Percentiles rank a stretch among this genome's conserved stretches.
Evolutionary conservation across 2,329 filamentous ascomycete species (phyloP).

Genomic region (Dothideomycetidae sp.): DNA sequence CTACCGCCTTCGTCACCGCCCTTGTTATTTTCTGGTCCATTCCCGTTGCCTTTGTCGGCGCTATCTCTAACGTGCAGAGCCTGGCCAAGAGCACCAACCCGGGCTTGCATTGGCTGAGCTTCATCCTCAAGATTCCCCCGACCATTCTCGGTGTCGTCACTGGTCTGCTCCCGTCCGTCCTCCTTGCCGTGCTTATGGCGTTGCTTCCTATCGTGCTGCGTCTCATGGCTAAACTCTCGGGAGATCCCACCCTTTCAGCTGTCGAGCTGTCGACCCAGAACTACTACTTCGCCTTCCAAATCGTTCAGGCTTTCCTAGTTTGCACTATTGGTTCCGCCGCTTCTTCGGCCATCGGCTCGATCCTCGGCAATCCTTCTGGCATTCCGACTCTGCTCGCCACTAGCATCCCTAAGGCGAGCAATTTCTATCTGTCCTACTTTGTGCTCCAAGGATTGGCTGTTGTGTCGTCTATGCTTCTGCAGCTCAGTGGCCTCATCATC

Average conservation of each 20-base stretch:
- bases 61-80: constrained; percentile 69
- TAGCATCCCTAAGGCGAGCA: constrained; percentile 62
- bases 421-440: constrained; percentile 93
- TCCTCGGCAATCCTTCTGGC: constrained; percentile 42
- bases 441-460: constrained; percentile 79
- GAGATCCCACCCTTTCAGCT: constrained; percentile 63
- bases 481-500: constrained; percentile 58
- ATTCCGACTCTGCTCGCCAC: constrained; percentile 20
- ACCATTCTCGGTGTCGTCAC: constrained; percentile 69
- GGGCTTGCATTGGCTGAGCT: constrained; percentile 45
- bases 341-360: constrained; percentile 52
- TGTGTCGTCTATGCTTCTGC: constrained; percentile 59
- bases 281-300: constrained; percentile 79
- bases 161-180: constrained; percentile 66
- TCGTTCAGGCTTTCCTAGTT: constrained; percentile 84
- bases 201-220: constrained; percentile 72
- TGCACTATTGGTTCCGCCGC: constrained; percentile 72
- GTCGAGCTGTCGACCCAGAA: constrained; percentile 85
- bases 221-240: constrained; percentile 57
- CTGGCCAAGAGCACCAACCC: constrained; percentile 28
- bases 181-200: constrained; percentile 72
- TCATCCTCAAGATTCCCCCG: constrained; percentile 56
- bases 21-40: constrained; percentile 80
- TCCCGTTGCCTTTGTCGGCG: constrained; percentile 64
- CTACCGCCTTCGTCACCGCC: constrained; percentile 57